Evolutionary conservation across 2,329 filamentous ascomycete species (phyloP), one percentile per base, ranked within the genome.

Genomic region (Fusarium chaquense): DNA sequence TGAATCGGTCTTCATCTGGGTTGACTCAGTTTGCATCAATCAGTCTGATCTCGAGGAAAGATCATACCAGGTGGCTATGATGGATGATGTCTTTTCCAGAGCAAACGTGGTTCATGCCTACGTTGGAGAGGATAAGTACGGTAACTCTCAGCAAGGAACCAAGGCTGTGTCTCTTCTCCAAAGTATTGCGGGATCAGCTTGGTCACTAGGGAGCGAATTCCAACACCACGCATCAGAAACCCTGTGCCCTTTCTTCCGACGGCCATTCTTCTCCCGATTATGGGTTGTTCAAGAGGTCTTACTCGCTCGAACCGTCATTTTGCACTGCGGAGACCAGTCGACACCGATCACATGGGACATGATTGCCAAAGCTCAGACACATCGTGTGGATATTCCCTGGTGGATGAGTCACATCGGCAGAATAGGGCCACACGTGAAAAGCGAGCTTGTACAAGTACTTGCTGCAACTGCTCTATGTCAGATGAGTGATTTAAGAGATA

Each of bases 231-330:
- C 24, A 18, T 8, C 38, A 7, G 32, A 11, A 13, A 43, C 20
- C 9, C 22, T 60, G 2, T 33, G 40, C 18, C 36, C 33, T 13
- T 57, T 69, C 16, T 60, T 68, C 5, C 20, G 9, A 32, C 33
- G 65, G 13, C 51, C 59, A 12, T 68, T 60, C 33, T 68, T 69
- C 33, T 68, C 59, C 2, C 46, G 65, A 5, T 33, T 68, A 3
- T 69, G 64, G 65, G 53, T 68, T 3, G 64, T 68, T 3, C 64
- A 69, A 22, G 65, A 69, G 32, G 33, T 65, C 11, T 20, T 69
- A 6, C 50, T 69, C 8, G 64, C 65, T 5, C 50, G 22, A 4
- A 55, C 43, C 18, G 43, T 69, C 22, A 32, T 47, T 16, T 24
- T 69, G 22, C 59, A 57, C 28, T 69, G 64, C 6, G 64, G 46